Conservation (phyloP, 2,329 filamentous ascomycete genomes). For the Colletotrichum sp. region DNA sequence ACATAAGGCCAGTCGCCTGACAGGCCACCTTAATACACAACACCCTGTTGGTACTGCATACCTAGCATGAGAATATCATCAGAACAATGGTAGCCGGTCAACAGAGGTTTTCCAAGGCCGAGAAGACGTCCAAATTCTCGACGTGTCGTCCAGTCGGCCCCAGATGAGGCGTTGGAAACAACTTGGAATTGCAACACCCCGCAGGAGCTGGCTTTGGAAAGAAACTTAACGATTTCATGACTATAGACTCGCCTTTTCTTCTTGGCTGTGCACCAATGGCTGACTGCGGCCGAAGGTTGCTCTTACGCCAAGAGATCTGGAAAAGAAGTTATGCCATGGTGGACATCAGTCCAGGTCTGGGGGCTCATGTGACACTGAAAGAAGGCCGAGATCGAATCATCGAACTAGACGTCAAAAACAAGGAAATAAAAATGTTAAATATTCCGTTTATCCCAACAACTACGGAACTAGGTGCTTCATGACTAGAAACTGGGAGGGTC, state of each 20-base stretch:
- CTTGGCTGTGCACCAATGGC: not conserved
- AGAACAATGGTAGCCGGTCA: not conserved
- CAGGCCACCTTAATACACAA: not conserved
- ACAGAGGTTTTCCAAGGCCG: not conserved
- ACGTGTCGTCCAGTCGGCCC: not conserved
- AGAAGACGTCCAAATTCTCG: not conserved
- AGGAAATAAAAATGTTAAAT: not conserved
- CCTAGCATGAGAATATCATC: not conserved
- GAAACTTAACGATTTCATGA: not conserved
- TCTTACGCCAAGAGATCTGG: not conserved
- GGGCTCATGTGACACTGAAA: not conserved
- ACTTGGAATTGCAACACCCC: not conserved
- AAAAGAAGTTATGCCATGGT: not conserved
- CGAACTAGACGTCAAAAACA: not conserved
- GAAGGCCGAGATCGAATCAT: not conserved
- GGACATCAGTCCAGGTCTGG: not conserved
- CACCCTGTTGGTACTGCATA: not conserved
- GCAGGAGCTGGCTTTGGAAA: not conserved
- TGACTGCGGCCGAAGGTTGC: not conserved
- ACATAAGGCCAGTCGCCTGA: not conserved
- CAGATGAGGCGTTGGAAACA: not conserved
- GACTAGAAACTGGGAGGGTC: not conserved
- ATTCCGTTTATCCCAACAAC: not conserved
- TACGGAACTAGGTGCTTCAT: not conserved
- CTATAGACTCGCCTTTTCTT: not conserved